phyloP scores from a whole-genome alignment of 179 eudicot species.

The Carnegiea gigantea region DNA sequence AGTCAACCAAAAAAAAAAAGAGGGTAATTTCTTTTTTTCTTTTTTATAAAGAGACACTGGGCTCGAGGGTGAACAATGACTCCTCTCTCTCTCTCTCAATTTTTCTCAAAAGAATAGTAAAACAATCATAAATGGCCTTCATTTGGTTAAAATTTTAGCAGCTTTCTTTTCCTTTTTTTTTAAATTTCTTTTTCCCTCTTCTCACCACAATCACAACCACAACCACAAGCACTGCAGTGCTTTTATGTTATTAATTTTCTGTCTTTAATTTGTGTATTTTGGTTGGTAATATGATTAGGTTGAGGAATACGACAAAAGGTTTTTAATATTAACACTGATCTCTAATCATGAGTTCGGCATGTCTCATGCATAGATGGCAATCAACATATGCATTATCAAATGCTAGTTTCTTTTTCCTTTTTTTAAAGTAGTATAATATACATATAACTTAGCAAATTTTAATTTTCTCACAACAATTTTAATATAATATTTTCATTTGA shows the following conservation, averaged over 20 bases:
- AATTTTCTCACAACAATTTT: no score
- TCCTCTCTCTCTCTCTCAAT: not conserved
- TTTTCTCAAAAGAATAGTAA: conserved; percentile 25
- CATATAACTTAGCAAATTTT: no score
- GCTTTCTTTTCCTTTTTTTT: conserved; percentile 15
- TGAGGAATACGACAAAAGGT: not conserved
- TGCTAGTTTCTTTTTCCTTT: no score
- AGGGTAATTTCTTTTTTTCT: not conserved
- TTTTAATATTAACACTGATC: not conserved
- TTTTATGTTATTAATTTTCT: not conserved
- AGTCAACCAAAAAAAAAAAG: conserved; percentile 28
- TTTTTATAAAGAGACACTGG: conserved; percentile 23
- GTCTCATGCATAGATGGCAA: not conserved
- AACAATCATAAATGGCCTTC: conserved; percentile 32
- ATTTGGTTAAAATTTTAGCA: conserved; percentile 7
- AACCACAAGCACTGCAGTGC: conserved; percentile 11
- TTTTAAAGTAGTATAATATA: no score
- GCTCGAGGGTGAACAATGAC: conserved; percentile 32
- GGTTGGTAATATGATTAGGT: conserved; percentile 1
- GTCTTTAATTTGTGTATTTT: not conserved
- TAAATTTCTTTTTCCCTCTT: not conserved
- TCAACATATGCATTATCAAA: no score
- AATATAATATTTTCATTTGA: no score
- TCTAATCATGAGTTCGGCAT: not conserved
- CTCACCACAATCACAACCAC: no score